phyloP scores from a whole-genome alignment of 2,329 filamentous ascomycete genomes.

The Fusarium redolens region DNA sequence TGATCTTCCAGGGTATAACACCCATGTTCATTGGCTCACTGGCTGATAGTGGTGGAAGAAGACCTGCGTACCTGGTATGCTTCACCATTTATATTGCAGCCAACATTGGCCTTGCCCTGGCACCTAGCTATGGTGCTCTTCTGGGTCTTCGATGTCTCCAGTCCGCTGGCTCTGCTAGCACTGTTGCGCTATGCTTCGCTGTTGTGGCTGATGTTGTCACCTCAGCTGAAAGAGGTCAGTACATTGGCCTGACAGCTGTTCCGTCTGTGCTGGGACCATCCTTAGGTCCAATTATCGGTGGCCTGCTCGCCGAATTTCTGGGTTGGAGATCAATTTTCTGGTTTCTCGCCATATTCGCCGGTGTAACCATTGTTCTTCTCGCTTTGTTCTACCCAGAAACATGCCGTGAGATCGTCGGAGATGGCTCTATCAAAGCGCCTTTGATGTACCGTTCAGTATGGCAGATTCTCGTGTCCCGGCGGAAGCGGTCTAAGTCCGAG shows the following conservation, averaged over 20 bases:
- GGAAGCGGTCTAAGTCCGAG: neutral
- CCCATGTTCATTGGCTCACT: constrained; percentile 68
- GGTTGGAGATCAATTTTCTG: constrained; percentile 73
- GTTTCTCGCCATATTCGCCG: constrained; percentile 64
- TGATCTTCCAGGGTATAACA: constrained; percentile 70
- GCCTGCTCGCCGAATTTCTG: constrained; percentile 65
- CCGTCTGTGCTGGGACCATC: constrained; percentile 61
- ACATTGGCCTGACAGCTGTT: constrained; percentile 64
- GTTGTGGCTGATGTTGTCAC: constrained; percentile 74
- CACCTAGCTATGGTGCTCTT: constrained; percentile 61
- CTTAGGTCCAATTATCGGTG: constrained; percentile 68
- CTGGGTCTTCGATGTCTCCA: constrained; percentile 67
- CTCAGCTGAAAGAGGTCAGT: constrained; percentile 69
- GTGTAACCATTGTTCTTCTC: constrained; percentile 56
- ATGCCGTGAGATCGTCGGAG: constrained; percentile 60
- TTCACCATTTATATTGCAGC: constrained; percentile 65
- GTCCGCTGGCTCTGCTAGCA: constrained; percentile 68
- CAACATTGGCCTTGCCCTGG: constrained; percentile 64
- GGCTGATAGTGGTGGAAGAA: constrained; percentile 64
- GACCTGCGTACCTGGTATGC: constrained; percentile 65
- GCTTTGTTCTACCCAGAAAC: constrained; percentile 66
- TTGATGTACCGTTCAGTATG: constrained; percentile 50
- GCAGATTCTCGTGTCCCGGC: constrained; percentile 45
- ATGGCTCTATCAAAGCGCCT: constrained; percentile 61
- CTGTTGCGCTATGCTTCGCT: constrained; percentile 66